phyloP scores from a whole-genome alignment of 805 yeast species.

The Candida chilensis region DNA sequence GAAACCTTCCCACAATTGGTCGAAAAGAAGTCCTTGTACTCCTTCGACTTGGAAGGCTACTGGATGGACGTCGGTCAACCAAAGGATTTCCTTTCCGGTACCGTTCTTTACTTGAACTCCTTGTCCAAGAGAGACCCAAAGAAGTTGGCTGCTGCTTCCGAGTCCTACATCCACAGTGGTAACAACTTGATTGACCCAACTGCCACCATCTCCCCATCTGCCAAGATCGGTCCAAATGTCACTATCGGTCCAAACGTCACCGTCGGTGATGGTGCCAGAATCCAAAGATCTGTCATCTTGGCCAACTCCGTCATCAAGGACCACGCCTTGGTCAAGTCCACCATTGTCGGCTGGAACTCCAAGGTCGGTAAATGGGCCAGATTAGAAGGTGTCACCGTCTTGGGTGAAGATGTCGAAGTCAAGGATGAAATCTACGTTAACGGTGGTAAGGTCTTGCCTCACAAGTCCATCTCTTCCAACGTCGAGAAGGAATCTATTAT shows the following conservation, averaged over 20 bases:
- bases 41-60: slow-evolving; percentile 97
- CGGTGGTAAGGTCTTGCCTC: slow-evolving; percentile 99
- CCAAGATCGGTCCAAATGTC: slow-evolving; percentile 97
- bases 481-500: slow-evolving; percentile 97
- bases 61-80: slow-evolving; percentile 99
- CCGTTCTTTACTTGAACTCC: slow-evolving; percentile 83
- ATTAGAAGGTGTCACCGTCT: slow-evolving; percentile 93
- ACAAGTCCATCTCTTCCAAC: slow-evolving; percentile 91
- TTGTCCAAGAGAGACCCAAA: slow-evolving; percentile 73
- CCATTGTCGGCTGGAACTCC: slow-evolving; percentile 99
- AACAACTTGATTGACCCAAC: slow-evolving; percentile 92
- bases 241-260: slow-evolving; percentile 94
- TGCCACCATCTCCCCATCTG: slow-evolving; percentile 85
- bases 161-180: slow-evolving; percentile 76
- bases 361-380: slow-evolving; percentile 98
- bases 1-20: slow-evolving; percentile 98
- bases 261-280: slow-evolving; percentile 98
- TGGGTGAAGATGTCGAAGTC: slow-evolving; percentile 98
- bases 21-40: slow-evolving; percentile 79
- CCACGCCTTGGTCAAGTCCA: slow-evolving; percentile 95
- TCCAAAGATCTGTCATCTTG: slow-evolving; percentile 89
- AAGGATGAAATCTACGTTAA: slow-evolving; percentile 98
- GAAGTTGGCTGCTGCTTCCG: slow-evolving; percentile 49
- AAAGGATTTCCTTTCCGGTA: slow-evolving; percentile 97
- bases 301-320: slow-evolving; percentile 88